A percentile compares a stretch with the other conserved stretches of the same genome.
Conservation (phyloP, 2,329 filamentous ascomycete species). For the Fusarium sp. region DNA sequence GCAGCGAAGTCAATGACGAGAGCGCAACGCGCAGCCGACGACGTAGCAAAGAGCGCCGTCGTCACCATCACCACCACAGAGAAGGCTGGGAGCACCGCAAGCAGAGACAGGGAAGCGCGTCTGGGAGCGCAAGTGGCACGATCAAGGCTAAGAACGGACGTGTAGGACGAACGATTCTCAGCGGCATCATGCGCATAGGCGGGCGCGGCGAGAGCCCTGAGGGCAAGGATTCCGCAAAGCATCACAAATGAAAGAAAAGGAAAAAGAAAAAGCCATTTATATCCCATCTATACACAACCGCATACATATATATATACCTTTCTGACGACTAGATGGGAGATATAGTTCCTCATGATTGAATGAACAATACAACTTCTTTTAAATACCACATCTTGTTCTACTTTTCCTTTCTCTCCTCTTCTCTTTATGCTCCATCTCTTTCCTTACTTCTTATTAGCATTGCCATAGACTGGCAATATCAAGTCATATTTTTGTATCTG, state of each 20-base stretch:
- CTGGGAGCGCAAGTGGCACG: constrained; percentile 49
- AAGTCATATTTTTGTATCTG: background rate
- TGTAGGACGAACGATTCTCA: constrained; percentile 59
- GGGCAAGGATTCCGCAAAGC: constrained; percentile 47
- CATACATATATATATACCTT: constrained; percentile 27
- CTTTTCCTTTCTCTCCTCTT: background rate
- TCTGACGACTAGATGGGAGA: constrained; percentile 33
- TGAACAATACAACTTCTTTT: constrained; percentile 38
- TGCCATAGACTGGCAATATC: background rate
- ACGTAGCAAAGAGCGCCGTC: constrained; percentile 53
- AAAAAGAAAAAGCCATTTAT: constrained; percentile 11
- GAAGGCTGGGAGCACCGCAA: constrained; percentile 22
- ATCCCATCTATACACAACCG: constrained; percentile 24
- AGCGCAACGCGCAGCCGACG: constrained; percentile 37
- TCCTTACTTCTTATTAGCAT: background rate
- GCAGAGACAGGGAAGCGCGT: constrained; percentile 50
- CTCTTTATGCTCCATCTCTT: background rate
- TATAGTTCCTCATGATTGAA: constrained; percentile 37
- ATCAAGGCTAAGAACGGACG: constrained; percentile 56
- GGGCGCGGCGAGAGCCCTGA: constrained; percentile 58
- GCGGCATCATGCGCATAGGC: constrained; percentile 61
- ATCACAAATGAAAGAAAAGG: constrained; percentile 18
- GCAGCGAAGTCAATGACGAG: constrained; percentile 59
- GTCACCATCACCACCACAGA: constrained; percentile 44
- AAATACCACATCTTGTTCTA: constrained; percentile 12